Conservation (phyloP, 2,329 filamentous ascomycete genomes). For the Colletotrichum tofieldiae region DNA sequence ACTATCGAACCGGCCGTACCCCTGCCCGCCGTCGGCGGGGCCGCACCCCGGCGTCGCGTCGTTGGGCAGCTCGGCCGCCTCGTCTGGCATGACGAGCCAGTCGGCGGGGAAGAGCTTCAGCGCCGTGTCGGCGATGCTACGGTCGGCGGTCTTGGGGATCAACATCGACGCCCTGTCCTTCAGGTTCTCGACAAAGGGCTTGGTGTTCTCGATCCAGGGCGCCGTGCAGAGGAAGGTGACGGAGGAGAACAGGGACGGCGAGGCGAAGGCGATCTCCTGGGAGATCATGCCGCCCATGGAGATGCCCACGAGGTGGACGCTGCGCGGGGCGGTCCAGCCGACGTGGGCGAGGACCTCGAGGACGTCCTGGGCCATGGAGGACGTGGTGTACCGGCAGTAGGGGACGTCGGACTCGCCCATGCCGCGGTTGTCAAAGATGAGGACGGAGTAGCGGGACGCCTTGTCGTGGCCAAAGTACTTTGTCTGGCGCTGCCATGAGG, state of each 20-base stretch:
- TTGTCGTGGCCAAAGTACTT: conserved; percentile 84
- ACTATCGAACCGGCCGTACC: conserved; percentile 74
- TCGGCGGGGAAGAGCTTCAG: conserved; percentile 75
- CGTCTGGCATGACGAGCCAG: conserved; percentile 77
- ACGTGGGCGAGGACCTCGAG: conserved; percentile 80
- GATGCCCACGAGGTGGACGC: conserved; percentile 80
- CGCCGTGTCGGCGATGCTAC: conserved; percentile 76
- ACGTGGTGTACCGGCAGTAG: conserved; percentile 82
- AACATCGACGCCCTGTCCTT: conserved; percentile 69
- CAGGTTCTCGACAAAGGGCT: conserved; percentile 76
- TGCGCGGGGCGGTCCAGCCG: conserved; percentile 72
- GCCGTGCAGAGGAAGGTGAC: conserved; percentile 76
- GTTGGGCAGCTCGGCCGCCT: conserved; percentile 63
- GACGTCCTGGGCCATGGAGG: conserved; percentile 86
- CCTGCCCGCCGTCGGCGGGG: conserved; percentile 47
- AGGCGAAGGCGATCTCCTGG: conserved; percentile 79
- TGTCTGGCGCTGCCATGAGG: conserved; percentile 87
- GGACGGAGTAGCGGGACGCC: conserved; percentile 77
- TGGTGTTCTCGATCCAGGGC: conserved; percentile 73
- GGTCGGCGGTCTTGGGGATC: conserved; percentile 80
- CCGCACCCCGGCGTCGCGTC: conserved; percentile 58
- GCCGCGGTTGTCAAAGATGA: conserved; percentile 88
- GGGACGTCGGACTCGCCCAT: conserved; percentile 87
- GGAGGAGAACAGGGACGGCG: conserved; percentile 68
- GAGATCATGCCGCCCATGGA: conserved; percentile 95